phyloP scores from a whole-genome alignment of 2,329 filamentous ascomycete genomes.

The Berkeleyomyces basicola region DNA sequence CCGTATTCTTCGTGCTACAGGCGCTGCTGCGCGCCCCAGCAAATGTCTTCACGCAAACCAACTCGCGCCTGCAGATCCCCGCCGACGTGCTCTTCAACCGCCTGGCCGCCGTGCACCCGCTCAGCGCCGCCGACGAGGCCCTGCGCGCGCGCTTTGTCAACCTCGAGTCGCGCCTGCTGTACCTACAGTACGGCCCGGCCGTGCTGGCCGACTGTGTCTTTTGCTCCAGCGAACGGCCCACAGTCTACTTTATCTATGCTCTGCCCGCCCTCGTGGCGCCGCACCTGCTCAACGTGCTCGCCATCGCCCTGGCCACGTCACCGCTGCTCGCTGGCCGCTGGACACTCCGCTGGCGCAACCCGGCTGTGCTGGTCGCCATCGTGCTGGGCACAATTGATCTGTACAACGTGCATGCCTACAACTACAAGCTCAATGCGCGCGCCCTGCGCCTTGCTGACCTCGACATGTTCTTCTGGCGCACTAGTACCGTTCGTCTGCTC shows the following conservation, averaged over 20 bases:
- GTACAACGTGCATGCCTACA: conserved; percentile 48
- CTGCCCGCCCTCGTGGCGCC: conserved; percentile 55
- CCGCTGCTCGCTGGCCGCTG: conserved; percentile 44
- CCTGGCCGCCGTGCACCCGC: conserved; percentile 40
- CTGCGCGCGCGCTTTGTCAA: conserved; percentile 54
- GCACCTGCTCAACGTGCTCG: conserved; percentile 63
- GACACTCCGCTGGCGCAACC: conserved; percentile 50
- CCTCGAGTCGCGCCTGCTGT: conserved; percentile 58
- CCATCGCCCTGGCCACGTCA: conserved; percentile 60
- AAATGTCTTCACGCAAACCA: conserved; percentile 65
- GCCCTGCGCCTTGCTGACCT: conserved; percentile 46
- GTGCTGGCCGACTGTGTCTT: conserved; percentile 65
- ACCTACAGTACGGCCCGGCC: conserved; percentile 65
- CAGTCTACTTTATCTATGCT: conserved; percentile 64
- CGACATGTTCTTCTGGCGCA: conserved; percentile 55
- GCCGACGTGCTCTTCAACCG: conserved; percentile 71
- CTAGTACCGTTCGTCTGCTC: conserved; percentile 45
- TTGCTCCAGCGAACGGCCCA: conserved; percentile 54
- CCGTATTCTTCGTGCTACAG: conserved; percentile 32
- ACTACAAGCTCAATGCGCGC: conserved; percentile 45
- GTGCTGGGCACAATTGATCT: conserved; percentile 46
- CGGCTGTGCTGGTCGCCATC: conserved; percentile 47
- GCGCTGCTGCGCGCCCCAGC: conserved; percentile 55
- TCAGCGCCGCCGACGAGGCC: conserved; percentile 43
- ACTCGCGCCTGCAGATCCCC: conserved; percentile 72